Base-by-base conservation (phyloP, 495 filamentous ascomycete species). In the Letharia lupina region DNA sequence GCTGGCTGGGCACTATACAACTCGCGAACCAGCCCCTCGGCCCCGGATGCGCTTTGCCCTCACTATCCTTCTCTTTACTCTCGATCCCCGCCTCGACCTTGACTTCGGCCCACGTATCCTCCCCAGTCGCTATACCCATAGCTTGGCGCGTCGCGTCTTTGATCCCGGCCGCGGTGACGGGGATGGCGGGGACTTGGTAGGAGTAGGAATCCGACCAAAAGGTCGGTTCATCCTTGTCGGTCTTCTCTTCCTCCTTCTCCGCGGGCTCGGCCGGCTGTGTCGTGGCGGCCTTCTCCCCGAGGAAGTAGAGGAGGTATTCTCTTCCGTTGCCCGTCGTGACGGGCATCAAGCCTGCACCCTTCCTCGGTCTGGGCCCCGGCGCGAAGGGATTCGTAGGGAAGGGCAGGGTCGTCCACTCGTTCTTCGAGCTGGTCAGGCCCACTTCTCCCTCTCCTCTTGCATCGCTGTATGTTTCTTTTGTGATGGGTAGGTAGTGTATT, bases 41-140 rank as follows among this genome's bases (percentile, higher is more conserved):
- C 0, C 82, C 81, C 0, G 83, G 81, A 71, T 85, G 83, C 12
- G 79, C 71, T 65, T 84, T 84, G 0, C 81, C 81, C 20, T 67
- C 63, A 10, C 47, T 64, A 20, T 68, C 67, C 4, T 31, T 31
- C 48, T 7, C 28, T 15, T 20, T 47, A 18, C 52, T 56, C 69
- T 83, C 78, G 62, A 75, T 73, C 1, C 76, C 76, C 23, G 77
- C 67, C 28, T 77, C 70, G 2, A 84, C 69, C 42, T 79, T 80
- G 1, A 77, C 80, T 64, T 82, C 77, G 6, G 75, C 76, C 82
- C 82, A 84, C 23, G 69, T 77, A 9, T 73, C 74, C 65, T 72
- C 69, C 1, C 79, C 79, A 3, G 76, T 77, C 3, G 78, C 72
- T 4, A 73, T 68, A 1, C 79, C 76, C 15, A 84, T 54, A 44